These are phyloP conservation scores for Persicaria tinctoria DNA, from an alignment of 148 eudicot species.

Conservation along the genomic window DNA sequence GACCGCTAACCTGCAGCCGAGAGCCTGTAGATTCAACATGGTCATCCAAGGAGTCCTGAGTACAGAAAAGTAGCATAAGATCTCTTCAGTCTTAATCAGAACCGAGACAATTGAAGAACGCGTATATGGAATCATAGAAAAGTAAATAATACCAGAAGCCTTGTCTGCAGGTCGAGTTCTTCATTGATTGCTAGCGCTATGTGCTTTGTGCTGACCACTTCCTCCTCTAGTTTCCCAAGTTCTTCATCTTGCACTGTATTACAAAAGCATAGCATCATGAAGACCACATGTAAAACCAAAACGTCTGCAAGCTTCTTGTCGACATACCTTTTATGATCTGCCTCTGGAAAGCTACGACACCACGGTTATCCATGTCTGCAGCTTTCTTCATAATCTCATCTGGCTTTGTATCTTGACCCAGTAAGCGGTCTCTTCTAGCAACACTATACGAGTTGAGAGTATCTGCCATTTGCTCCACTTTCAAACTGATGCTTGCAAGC, in stretches of 20 bases:
- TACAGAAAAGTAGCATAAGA: neutral
- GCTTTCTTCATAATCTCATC: constrained; percentile 32
- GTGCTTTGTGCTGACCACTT: constrained; percentile 35
- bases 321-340: constrained; percentile 38
- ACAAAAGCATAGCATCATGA: neutral
- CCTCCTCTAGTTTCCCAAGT: constrained; percentile 34
- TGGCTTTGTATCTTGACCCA: constrained; percentile 29
- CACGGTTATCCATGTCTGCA: constrained; percentile 36
- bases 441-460: constrained; percentile 30
- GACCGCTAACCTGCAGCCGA: constrained; percentile 26
- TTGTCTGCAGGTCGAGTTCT: constrained; percentile 38
- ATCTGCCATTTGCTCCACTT: constrained; percentile 27
- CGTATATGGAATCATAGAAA: neutral
- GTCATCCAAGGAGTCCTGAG: constrained; percentile 37
- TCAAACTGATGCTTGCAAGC: constrained; percentile 29
- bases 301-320: neutral
- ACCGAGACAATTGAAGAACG: neutral
- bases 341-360: constrained; percentile 32
- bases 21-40: constrained; percentile 33
- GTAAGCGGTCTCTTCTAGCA: constrained; percentile 30
- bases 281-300: neutral
- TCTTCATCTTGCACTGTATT: constrained; percentile 36
- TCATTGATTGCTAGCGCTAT: constrained; percentile 38
- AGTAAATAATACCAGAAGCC: constrained; percentile 28
- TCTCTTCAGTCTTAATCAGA: neutral